Percentiles rank a stretch among this genome's conserved stretches.
These are phyloP conservation scores for Aspergillus flavus DNA, from an alignment of 2,329 filamentous ascomycete species.

Conservation along the genomic window DNA sequence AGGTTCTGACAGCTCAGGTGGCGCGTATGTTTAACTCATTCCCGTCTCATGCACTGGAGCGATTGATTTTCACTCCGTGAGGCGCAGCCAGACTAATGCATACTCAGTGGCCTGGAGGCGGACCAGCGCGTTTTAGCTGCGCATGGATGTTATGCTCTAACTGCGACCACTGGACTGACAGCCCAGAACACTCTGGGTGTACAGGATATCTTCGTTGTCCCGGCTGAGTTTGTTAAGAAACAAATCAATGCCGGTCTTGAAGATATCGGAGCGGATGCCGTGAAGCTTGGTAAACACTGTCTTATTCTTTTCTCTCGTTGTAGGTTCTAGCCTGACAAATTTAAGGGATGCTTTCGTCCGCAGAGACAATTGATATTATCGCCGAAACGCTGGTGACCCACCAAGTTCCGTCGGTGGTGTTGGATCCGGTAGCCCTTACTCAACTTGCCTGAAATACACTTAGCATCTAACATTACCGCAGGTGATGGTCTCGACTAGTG, in stretches of 20 bases:
- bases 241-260: slow-evolving; percentile 83
- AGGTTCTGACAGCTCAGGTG: slow-evolving; percentile 87
- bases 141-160: slow-evolving; percentile 94
- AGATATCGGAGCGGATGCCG: slow-evolving; percentile 84
- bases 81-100: slow-evolving; percentile 16
- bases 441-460: not conserved
- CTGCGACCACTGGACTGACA: slow-evolving; percentile 91
- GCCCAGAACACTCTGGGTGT: slow-evolving; percentile 92
- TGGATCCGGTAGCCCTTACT: slow-evolving; percentile 68
- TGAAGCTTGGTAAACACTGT: slow-evolving; percentile 75
- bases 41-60: slow-evolving; percentile 5
- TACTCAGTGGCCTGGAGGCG: slow-evolving; percentile 79
- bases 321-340: not conserved
- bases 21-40: slow-evolving; percentile 66
- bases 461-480: slow-evolving; percentile 40
- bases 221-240: slow-evolving; percentile 75
- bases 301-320: not conserved
- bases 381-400: slow-evolving; percentile 64
- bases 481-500: slow-evolving; percentile 77
- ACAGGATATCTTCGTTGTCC: slow-evolving; percentile 75
- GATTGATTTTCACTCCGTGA: slow-evolving; percentile 3
- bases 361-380: slow-evolving; percentile 69
- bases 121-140: slow-evolving; percentile 93
- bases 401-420: slow-evolving; percentile 61
- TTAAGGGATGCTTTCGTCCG: slow-evolving; percentile 78